These are phyloP conservation scores for Crassisporium funariophilum DNA, from an alignment of 768 basidiomycete species.

Conservation along the genomic window DNA sequence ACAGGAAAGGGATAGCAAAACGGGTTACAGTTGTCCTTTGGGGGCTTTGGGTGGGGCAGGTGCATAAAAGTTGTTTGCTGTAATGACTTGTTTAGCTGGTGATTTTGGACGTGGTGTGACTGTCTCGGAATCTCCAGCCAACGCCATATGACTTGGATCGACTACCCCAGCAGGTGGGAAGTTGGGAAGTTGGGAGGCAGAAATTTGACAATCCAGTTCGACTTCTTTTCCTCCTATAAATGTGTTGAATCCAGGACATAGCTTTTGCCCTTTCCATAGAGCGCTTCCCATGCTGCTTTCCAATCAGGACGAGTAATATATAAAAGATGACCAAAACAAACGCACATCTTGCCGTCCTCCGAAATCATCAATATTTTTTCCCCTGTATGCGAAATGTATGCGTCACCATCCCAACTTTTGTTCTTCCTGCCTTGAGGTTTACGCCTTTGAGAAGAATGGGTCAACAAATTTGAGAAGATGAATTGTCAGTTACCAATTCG, in stretches of 20 bases:
- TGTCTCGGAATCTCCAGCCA: background rate
- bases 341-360: conserved; percentile 70
- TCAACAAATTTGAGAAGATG: conserved; percentile 3
- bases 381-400: conserved; percentile 53
- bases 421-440: conserved; percentile 75
- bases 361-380: conserved; percentile 63
- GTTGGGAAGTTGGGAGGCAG: conserved; percentile 52
- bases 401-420: conserved; percentile 87
- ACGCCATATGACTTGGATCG: background rate
- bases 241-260: conserved; percentile 47
- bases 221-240: conserved; percentile 64
- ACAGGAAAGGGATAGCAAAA: background rate
- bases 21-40: conserved; percentile 48
- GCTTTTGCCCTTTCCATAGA: conserved; percentile 57
- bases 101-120: conserved; percentile 20
- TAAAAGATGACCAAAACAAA: background rate
- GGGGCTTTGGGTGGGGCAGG: conserved; percentile 36
- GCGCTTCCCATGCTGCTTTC: conserved; percentile 61
- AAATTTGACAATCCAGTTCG: conserved; percentile 55
- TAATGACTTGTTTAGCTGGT: conserved; percentile 35
- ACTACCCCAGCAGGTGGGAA: conserved; percentile 21
- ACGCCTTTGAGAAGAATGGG: conserved; percentile 50
- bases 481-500: conserved; percentile 51
- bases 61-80: conserved; percentile 69
- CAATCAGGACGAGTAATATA: conserved; percentile 2